These are phyloP conservation scores for Candida schatavii DNA, from an alignment of 805 yeast species.

Conservation along the genomic window DNA sequence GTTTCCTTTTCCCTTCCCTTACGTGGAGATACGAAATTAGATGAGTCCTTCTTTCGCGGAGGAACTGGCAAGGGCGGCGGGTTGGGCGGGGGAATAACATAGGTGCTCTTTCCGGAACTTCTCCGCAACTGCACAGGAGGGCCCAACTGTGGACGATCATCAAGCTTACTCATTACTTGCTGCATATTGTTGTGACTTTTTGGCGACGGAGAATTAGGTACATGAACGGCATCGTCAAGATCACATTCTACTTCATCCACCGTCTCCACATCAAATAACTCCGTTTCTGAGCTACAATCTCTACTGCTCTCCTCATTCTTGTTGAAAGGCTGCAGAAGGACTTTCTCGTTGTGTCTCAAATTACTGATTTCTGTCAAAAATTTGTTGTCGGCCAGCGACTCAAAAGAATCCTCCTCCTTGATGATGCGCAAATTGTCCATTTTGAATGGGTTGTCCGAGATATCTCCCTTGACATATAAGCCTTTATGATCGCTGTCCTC, in stretches of 20 bases:
- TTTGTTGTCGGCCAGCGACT: constrained; percentile 5
- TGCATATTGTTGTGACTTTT: neutral
- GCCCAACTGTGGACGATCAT: neutral
- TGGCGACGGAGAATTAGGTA: neutral
- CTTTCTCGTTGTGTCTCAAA: constrained; percentile 4
- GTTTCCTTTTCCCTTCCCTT: constrained; percentile 4
- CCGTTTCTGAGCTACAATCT: neutral
- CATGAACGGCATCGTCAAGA: neutral
- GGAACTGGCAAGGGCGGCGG: constrained; percentile 1
- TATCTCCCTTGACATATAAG: neutral
- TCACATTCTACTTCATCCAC: neutral
- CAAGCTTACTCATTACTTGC: neutral
- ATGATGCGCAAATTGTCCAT: neutral
- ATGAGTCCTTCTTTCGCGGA: neutral
- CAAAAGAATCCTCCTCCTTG: constrained; percentile 8
- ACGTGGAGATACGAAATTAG: constrained; percentile 14
- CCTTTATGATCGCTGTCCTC: constrained; percentile 7
- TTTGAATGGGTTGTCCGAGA: neutral
- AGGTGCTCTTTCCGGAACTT: neutral
- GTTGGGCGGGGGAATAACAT: neutral
- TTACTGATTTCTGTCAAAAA: constrained; percentile 3
- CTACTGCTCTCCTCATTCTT: neutral
- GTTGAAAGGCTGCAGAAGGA: neutral
- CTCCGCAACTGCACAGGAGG: neutral
- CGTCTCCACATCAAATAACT: neutral